phyloP scores from a whole-genome alignment of 1,139 yeast species.

The Saccharomycopsis hybrid region DNA sequence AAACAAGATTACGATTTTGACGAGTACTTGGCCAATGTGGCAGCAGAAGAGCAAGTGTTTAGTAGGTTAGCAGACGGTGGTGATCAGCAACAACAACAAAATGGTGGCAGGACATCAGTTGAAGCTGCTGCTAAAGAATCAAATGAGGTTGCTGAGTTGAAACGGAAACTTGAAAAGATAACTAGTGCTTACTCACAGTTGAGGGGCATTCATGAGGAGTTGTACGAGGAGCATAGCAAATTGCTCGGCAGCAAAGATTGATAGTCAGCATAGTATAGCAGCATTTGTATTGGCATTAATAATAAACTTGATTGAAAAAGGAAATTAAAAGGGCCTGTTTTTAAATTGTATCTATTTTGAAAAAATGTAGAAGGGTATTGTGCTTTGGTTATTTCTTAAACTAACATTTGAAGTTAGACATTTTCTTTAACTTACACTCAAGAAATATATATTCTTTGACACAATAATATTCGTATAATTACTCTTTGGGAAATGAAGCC shows the following conservation, averaged over 20 bases:
- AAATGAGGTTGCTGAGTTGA: conserved; percentile 26
- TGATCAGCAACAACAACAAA: neutral
- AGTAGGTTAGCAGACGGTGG: conserved; percentile 34
- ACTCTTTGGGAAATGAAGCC: too few relatives aligned
- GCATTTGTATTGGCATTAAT: too few relatives aligned
- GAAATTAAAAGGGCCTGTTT: too few relatives aligned
- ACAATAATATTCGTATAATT: too few relatives aligned
- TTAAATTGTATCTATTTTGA: too few relatives aligned
- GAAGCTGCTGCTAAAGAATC: conserved; percentile 21
- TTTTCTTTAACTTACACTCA: too few relatives aligned
- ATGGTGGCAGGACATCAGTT: conserved; percentile 19
- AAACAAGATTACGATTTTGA: conserved; percentile 29
- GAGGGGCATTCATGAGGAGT: conserved; percentile 53
- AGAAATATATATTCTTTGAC: too few relatives aligned
- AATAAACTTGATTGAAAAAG: too few relatives aligned
- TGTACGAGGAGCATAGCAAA: conserved; percentile 47
- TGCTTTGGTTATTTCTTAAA: too few relatives aligned
- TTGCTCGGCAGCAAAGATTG: conserved; percentile 26
- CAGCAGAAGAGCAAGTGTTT: conserved; percentile 47
- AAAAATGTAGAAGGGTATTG: too few relatives aligned
- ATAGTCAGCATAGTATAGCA: too few relatives aligned
- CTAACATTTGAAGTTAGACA: too few relatives aligned
- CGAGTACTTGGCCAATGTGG: conserved; percentile 41
- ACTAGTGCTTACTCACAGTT: conserved; percentile 54
- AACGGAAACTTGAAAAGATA: conserved; percentile 41